Base-by-base conservation (phyloP, 1,284 basidiomycete genomes). In the Stereum hirsutum region DNA sequence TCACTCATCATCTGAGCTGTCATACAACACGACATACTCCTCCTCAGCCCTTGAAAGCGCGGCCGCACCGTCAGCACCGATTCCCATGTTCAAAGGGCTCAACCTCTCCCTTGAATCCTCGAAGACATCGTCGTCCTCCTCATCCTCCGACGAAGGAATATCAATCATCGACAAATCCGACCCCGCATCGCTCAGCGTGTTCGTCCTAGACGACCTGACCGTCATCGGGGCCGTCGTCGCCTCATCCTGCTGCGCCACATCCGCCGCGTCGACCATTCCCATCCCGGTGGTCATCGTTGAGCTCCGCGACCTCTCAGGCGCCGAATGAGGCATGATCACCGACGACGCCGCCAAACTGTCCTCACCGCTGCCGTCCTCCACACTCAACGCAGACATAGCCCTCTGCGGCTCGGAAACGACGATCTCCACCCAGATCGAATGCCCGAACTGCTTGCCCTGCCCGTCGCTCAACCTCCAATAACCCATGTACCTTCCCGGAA, bases 341-440 rank as follows among this genome's bases (percentile, higher is more conserved):
- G 78, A 80, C 7, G 84, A 87, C 4, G 82, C 70, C 2, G 77
- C 73, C 40, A 87, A 60, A 2, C 76, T 78, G 23, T 66, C 62
- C 41, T 71, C 69, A 25, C 15, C 28, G 5, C 28, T 31, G 21
- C 52, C 53, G 8, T 59, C 59, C 21, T 56, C 54, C 28, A 62
- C 58, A 8, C 60, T 58, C 14, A 63, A 62, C n/a, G n/a, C n/a
- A n/a, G n/a, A n/a, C n/a, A n/a, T n/a, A 24, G 58, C 53, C n/a
- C 62, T 57, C 43, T 67, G 64, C 27, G 55, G 51, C 52, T 84
- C 79, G 17, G 63, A 68, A 25, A 88, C 83, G 43, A 68, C 72
- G 57, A 89, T 78, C 45, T 84, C 80, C 23, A 85, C 73, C 84
- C 84, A 88, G 15, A 89, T 68, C 47, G 72, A 79, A 35, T 78